Base-by-base conservation (phyloP, 805 yeast genomes). In the Candida ovalis region DNA sequence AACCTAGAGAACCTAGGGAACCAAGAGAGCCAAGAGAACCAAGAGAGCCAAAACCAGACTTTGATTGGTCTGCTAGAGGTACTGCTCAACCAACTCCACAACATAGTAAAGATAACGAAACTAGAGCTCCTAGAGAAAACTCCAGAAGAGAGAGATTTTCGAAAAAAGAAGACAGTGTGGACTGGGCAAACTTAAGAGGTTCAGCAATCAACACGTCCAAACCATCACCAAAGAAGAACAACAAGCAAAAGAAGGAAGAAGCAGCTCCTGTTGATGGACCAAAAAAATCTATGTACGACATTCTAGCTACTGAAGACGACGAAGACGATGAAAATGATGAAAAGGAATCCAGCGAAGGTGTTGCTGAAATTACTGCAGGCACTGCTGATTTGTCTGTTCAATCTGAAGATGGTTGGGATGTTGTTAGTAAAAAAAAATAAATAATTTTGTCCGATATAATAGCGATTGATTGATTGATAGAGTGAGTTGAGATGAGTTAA, bases 251-350 rank as follows among this genome's bases (percentile, higher is more conserved):
- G 68, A 47, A 65, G 57, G 51, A 19, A n/a, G 38, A 35, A 35
- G 10, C 38, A 23, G 21, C 36, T 17, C 33, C 43, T 23, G 47
- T 17, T 45, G 74, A 63, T 45, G 65, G 50, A 49, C 64, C 62
- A 52, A 63, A 67, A 62, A 73, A 70, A 57, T 76, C 82, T 33
- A 66, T 75, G 2, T 81, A 72, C 58, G 68, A 74, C 43, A 81
- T 80, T 22, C 67, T 81, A 60, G 70, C 76, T 44, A 63, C 61
- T 46, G 82, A 79, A 28, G 82, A 73, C 45, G 83, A 79, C 3
- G 66, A 59, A 4, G 80, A 75, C 2, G 66, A 59, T 6, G 72
- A 69, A 19, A 10, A 28, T 13, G 25, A 19, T 9, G 66, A 61
- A 22, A 25, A 39, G 19, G 41, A 28, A 40, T 33, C 68, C 40